Percentiles rank a stretch among this genome's conserved stretches.
These are phyloP conservation scores for Cytospora chrysosperma DNA, from an alignment of 2,329 filamentous ascomycete genomes.

Conservation along the genomic window DNA sequence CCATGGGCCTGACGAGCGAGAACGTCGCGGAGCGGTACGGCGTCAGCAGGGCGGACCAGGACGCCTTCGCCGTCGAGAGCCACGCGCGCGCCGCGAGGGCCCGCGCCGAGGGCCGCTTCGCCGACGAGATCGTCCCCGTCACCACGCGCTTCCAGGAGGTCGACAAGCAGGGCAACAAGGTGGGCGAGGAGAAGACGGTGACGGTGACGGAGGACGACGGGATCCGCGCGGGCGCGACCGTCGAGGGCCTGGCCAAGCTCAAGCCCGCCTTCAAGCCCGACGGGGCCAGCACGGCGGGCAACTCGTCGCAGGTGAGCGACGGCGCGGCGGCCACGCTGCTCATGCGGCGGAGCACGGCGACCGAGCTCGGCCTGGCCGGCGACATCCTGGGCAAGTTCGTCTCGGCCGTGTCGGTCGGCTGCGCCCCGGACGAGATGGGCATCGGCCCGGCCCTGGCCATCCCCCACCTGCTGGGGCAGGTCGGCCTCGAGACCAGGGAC, in stretches of 20 bases:
- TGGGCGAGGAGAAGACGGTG: conserved; percentile 58
- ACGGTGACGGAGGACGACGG: conserved; percentile 80
- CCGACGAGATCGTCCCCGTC: conserved; percentile 77
- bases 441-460: conserved; percentile 85
- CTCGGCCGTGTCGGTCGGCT: conserved; percentile 72
- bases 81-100: conserved; percentile 73
- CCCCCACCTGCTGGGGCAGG: conserved; percentile 71
- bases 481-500: conserved; percentile 66
- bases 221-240: conserved; percentile 65
- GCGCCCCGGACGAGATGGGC: conserved; percentile 90
- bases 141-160: conserved; percentile 66
- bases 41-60: conserved; percentile 73
- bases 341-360: conserved; percentile 80
- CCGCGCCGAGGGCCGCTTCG: conserved; percentile 67
- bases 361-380: conserved; percentile 65
- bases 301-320: conserved; percentile 82
- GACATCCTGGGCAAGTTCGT: conserved; percentile 83
- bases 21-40: conserved; percentile 80
- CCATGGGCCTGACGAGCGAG: conserved; percentile 88
- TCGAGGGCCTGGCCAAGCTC: conserved; percentile 72
- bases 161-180: conserved; percentile 57
- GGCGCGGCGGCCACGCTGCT: conserved; percentile 81
- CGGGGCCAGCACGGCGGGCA: conserved; percentile 81
- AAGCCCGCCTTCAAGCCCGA: conserved; percentile 81
- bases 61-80: conserved; percentile 73